Evolutionary conservation across 2,329 filamentous ascomycete species (phyloP), one percentile per base, ranked within the genome.

Genomic region (Sporothrix pseudoabietina): DNA sequence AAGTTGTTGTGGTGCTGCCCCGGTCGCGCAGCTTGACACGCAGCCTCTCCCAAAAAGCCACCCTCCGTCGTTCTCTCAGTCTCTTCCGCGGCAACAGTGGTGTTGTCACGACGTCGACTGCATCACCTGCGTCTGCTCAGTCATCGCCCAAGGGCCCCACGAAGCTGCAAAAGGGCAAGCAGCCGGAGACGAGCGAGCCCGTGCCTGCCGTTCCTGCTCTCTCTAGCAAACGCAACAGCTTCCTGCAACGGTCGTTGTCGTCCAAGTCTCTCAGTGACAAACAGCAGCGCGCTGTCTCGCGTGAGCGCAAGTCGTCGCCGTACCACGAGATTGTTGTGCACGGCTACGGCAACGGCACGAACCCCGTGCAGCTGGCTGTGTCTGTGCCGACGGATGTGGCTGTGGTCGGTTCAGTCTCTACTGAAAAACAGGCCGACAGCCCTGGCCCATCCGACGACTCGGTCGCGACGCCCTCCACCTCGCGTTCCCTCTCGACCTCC

Each of bases 301-400:
- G 47, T 0, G 68, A 71, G 16, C 57, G 68, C 14, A 65, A 44
- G 19, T 47, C n/a, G 19, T 72, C 76, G 1, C 76, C 78, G 0
- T 84, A 85, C 73, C 84, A 85, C 71, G 87, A 89, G 76, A 87
- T 88, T 39, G 80, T 87, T 0, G 82, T 88, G 7, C 82, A 84
- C 4, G 85, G 86, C 0, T 88, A 88, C 73, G 87, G 86, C 10
- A 88, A 88, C 68, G 86, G 85, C 0, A 86, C 83, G 2, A 85
- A 85, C 49, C 26, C 71, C 0, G 74, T 76, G n/a, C 47, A 69
- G 1, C 57, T 72, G 14, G 55, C 71, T 3, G n/a, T 71, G 19
- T 26, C 26, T 26, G 26, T 26, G 26, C 14, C 63, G 9, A 41
- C 71, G 1, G 44, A 57, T 10, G 32, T 54, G 3, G 61, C 61